These are phyloP conservation scores for Penicillium riverlandense DNA, from an alignment of 495 filamentous ascomycete species.

Conservation along the genomic window DNA sequence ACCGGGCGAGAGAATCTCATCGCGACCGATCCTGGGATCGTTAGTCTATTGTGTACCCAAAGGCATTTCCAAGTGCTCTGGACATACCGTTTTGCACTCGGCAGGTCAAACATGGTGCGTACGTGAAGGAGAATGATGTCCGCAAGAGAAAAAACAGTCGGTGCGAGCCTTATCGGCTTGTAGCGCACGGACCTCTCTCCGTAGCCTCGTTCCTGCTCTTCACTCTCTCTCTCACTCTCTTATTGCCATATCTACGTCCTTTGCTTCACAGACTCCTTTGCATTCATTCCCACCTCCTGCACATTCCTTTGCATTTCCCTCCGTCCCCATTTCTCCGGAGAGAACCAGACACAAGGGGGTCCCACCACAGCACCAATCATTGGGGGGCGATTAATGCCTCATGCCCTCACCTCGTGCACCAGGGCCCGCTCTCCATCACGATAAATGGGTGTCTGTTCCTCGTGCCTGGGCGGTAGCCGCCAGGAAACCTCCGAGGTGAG, in stretches of 20 bases:
- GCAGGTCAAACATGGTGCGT: conserved; percentile 34
- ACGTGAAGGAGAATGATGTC: not conserved
- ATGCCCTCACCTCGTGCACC: conserved; percentile 16
- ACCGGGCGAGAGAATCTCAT: conserved; percentile 29
- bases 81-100: conserved; percentile 35
- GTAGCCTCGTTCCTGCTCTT: conserved; percentile 3
- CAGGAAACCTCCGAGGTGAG: conserved; percentile 41
- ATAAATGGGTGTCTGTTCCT: conserved; percentile 47
- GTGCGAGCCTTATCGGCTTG: not conserved
- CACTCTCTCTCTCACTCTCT: too few relatives aligned
- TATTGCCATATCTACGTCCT: too few relatives aligned
- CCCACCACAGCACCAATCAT: conserved; percentile 10
- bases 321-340: not conserved
- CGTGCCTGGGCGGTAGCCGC: conserved; percentile 42
- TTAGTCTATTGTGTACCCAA: too few relatives aligned
- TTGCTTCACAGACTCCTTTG: conserved; percentile 11
- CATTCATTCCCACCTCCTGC: not conserved
- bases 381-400: conserved; percentile 21
- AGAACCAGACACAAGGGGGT: conserved; percentile 4
- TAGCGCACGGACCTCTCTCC: not conserved
- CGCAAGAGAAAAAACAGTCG: conserved; percentile 2
- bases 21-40: conserved; percentile 29
- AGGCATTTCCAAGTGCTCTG: not conserved
- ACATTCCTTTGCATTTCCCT: not conserved
- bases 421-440: not conserved